phyloP scores from a whole-genome alignment of 176 grass and related monocot species.

The Elymus sibiricus region DNA sequence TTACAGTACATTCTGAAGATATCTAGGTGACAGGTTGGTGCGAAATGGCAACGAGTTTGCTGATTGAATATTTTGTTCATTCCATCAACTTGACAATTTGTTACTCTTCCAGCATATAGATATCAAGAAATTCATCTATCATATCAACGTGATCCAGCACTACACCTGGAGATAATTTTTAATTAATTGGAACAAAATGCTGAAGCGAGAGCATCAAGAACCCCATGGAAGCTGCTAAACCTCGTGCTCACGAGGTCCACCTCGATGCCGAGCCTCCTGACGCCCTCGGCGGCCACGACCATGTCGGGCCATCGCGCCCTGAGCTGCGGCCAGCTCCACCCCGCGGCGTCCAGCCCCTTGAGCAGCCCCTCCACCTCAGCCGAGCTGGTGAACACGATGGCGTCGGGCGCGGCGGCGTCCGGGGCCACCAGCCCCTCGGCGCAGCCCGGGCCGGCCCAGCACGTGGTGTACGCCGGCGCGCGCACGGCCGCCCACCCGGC shows the following conservation, averaged over 20 bases:
- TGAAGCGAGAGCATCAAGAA: conserved; percentile 52
- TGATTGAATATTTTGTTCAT: neutral
- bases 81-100: neutral
- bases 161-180: neutral
- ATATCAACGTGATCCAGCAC: neutral
- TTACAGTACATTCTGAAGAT: neutral
- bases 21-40: conserved; percentile 40
- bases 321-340: conserved; percentile 67
- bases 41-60: neutral
- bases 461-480: conserved; percentile 62
- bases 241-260: conserved; percentile 68
- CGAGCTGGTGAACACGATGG: conserved; percentile 82
- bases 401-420: conserved; percentile 40
- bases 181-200: conserved; percentile 7
- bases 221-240: conserved; percentile 74
- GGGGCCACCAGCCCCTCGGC: conserved; percentile 27
- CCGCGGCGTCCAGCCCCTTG: conserved; percentile 61
- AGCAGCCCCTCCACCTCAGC: conserved; percentile 83
- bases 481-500: conserved; percentile 54
- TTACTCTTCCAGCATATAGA: neutral
- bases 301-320: conserved; percentile 50
- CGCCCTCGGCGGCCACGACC: conserved; percentile 62
- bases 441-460: conserved; percentile 63
- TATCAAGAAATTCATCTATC: neutral
- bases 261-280: conserved; percentile 50